These are phyloP conservation scores for Cucumis variabilis DNA, from an alignment of 331 rosid genomes.

Conservation along the genomic window DNA sequence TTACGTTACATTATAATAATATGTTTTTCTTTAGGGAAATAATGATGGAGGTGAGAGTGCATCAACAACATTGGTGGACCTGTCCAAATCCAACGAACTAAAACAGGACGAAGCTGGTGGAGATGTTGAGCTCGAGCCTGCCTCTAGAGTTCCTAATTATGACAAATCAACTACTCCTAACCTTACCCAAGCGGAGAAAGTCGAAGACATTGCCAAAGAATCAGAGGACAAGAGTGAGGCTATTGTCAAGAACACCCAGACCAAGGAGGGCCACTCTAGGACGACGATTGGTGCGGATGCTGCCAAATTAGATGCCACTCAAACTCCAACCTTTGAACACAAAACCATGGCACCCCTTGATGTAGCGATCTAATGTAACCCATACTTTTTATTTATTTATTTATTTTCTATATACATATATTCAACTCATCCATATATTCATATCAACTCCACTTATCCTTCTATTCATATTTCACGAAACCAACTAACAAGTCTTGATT, in stretches of 20 bases:
- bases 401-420: background rate
- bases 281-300: background rate
- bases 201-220: constrained; percentile 26
- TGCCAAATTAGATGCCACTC: constrained; percentile 22
- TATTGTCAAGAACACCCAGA: constrained; percentile 31
- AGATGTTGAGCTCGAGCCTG: background rate
- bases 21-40: background rate
- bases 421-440: background rate
- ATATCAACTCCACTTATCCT: background rate
- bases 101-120: constrained; percentile 39
- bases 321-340: constrained; percentile 24
- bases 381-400: background rate
- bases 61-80: constrained; percentile 47
- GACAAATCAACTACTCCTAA: background rate
- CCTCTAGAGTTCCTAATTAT: background rate
- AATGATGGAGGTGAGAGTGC: constrained; percentile 40
- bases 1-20: no score
- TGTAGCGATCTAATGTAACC: constrained; percentile 34
- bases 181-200: constrained; percentile 32
- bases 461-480: background rate
- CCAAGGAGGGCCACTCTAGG: constrained; percentile 26
- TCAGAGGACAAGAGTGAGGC: constrained; percentile 36
- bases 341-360: constrained; percentile 39
- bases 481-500: background rate
- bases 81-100: constrained; percentile 30